phyloP scores from a whole-genome alignment of 305 asterid species.

The Fraxinus sp. region DNA sequence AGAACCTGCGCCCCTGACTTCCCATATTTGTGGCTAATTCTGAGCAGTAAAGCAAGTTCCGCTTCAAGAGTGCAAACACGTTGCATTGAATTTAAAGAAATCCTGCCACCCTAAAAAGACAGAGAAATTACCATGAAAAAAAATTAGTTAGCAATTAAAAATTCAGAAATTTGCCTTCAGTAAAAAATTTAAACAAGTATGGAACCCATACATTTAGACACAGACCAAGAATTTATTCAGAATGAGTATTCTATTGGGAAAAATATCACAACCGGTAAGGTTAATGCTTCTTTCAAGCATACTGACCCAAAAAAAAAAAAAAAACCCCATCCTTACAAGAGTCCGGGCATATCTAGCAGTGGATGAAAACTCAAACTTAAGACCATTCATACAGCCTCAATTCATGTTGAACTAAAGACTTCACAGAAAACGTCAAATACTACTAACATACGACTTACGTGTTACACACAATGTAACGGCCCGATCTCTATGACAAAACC shows the following conservation, averaged over 20 bases:
- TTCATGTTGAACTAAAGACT: not conserved
- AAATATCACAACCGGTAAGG: not conserved
- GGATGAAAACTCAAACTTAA: not conserved
- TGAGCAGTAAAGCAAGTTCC: constrained; percentile 68
- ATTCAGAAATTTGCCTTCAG: not conserved
- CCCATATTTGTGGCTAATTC: constrained; percentile 89
- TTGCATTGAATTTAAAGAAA: constrained; percentile 82
- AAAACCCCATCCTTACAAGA: not conserved
- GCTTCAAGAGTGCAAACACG: constrained; percentile 91
- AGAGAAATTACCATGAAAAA: constrained; percentile 12
- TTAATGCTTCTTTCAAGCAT: not conserved
- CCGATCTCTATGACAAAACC: not conserved
- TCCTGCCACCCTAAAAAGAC: constrained; percentile 64
- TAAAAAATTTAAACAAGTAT: not conserved
- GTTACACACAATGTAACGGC: not conserved
- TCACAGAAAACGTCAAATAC: not conserved
- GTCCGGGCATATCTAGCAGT: not conserved
- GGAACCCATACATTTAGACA: not conserved
- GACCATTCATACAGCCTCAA: not conserved
- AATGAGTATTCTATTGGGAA: not conserved
- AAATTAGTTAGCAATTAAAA: constrained; percentile 4
- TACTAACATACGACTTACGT: not conserved
- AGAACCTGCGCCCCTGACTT: constrained; percentile 83
- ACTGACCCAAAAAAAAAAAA: not conserved
- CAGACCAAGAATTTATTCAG: not conserved